Percentiles rank a stretch among this genome's conserved stretches.
phyloP scores from a whole-genome alignment of 2,329 filamentous ascomycete species.

The Sodiomyces alkalinus region DNA sequence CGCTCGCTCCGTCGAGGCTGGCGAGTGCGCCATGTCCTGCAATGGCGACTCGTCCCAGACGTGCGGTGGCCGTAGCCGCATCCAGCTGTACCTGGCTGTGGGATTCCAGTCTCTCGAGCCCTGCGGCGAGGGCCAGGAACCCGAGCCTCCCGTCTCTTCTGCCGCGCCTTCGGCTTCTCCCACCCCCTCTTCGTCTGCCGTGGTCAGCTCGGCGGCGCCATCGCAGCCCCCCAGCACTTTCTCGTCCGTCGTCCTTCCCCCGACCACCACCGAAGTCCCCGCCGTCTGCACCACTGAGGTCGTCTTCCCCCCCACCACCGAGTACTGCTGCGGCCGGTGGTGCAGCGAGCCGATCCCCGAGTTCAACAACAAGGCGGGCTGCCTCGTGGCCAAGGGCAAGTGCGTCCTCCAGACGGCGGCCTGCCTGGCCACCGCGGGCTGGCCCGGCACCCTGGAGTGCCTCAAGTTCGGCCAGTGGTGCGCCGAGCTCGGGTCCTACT shows the following conservation, averaged over 20 bases:
- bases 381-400: constrained; percentile 24
- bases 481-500: constrained; percentile 27
- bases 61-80: constrained; percentile 26
- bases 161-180: constrained; percentile 5
- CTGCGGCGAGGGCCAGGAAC: constrained; percentile 21
- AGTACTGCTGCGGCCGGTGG: constrained; percentile 40
- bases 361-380: constrained; percentile 26
- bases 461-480: constrained; percentile 37
- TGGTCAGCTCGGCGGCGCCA: constrained; percentile 4
- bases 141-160: constrained; percentile 10
- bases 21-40: constrained; percentile 35
- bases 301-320: constrained; percentile 29
- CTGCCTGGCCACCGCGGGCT: constrained; percentile 36
- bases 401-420: constrained; percentile 31
- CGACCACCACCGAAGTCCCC: constrained; percentile 18
- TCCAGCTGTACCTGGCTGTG: constrained; percentile 31
- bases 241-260: constrained; percentile 10
- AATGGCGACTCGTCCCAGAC: constrained; percentile 25
- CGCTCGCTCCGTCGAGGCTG: constrained; percentile 18
- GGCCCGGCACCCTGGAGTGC: constrained; percentile 32
- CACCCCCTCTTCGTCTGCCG: constrained; percentile 4
- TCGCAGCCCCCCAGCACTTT: constrained; percentile 8
- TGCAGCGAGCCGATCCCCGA: constrained; percentile 33
- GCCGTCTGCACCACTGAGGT: constrained; percentile 32
- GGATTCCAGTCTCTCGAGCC: constrained; percentile 34